These are phyloP conservation scores for Salix exigua DNA, from an alignment of 345 rosid genomes.

Conservation along the genomic window DNA sequence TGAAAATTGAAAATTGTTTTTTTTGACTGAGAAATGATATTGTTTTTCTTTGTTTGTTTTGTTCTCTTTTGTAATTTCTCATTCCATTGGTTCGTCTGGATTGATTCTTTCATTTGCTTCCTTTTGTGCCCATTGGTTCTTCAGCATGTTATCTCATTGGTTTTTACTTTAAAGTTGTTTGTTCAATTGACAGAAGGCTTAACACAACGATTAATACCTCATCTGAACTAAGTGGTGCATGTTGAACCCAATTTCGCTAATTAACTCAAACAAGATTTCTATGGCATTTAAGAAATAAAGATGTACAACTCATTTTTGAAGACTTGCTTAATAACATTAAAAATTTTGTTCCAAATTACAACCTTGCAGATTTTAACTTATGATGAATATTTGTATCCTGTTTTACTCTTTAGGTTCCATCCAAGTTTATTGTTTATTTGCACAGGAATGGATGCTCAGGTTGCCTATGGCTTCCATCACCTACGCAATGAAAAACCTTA, in stretches of 20 bases:
- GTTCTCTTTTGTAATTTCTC: background rate
- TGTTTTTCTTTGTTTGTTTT: background rate
- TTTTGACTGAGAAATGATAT: background rate
- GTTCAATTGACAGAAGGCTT: background rate
- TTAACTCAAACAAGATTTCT: background rate
- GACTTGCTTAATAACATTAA: background rate
- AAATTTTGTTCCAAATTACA: background rate
- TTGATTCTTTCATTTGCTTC: background rate
- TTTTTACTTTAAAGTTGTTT: background rate
- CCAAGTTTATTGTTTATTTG: conserved; percentile 9
- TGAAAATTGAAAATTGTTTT: background rate
- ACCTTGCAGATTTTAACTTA: background rate
- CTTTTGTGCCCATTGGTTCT: background rate
- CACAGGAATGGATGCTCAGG: conserved; percentile 98
- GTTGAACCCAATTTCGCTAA: background rate
- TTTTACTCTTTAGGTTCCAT: conserved; percentile 10
- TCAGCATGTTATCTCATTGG: background rate
- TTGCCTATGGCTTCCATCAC: conserved; percentile 95
- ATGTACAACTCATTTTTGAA: background rate
- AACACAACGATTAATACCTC: background rate
- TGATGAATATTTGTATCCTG: background rate
- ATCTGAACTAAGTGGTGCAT: background rate
- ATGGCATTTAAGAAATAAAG: background rate
- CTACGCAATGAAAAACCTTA: conserved; percentile 87
- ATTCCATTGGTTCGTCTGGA: background rate